Evolutionary conservation across 106 monocot genomes (phyloP).

Genomic region (Allium sativum): DNA sequence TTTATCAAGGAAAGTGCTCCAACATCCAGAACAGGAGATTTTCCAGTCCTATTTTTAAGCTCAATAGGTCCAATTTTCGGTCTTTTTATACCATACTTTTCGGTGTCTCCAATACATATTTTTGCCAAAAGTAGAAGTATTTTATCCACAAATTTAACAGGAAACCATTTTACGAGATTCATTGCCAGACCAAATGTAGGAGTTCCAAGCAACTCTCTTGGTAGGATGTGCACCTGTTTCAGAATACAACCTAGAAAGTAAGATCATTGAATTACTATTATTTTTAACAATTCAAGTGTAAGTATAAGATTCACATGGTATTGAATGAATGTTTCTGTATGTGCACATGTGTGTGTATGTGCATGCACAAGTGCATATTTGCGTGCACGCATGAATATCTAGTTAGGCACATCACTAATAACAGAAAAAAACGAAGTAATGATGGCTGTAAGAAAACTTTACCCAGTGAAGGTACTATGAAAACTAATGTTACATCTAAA

Average conservation of each 20-base stretch:
- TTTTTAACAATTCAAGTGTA: not conserved
- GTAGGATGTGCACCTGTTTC: conserved; percentile 39
- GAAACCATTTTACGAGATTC: conserved; percentile 26
- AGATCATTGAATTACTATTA: too few relatives aligned
- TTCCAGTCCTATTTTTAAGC: conserved; percentile 37
- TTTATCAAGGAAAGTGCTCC: conserved; percentile 31
- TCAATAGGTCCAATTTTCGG: conserved; percentile 31
- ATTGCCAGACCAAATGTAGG: conserved; percentile 38
- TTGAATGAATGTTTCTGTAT: not conserved
- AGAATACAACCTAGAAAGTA: too few relatives aligned
- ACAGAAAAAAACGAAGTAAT: too few relatives aligned
- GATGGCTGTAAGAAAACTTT: too few relatives aligned
- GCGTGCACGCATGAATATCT: too few relatives aligned
- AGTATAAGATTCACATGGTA: not conserved
- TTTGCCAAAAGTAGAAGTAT: conserved; percentile 27
- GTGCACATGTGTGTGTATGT: too few relatives aligned
- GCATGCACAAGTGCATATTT: too few relatives aligned
- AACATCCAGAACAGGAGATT: conserved; percentile 44
- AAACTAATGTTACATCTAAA: too few relatives aligned
- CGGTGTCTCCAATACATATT: conserved; percentile 24
- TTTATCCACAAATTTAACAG: conserved; percentile 33
- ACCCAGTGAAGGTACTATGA: too few relatives aligned
- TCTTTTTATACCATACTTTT: conserved; percentile 27
- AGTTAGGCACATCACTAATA: too few relatives aligned
- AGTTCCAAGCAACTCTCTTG: conserved; percentile 38